These are phyloP conservation scores for Tulasnella sp. DNA, from an alignment of 768 basidiomycete species.

Conservation along the genomic window DNA sequence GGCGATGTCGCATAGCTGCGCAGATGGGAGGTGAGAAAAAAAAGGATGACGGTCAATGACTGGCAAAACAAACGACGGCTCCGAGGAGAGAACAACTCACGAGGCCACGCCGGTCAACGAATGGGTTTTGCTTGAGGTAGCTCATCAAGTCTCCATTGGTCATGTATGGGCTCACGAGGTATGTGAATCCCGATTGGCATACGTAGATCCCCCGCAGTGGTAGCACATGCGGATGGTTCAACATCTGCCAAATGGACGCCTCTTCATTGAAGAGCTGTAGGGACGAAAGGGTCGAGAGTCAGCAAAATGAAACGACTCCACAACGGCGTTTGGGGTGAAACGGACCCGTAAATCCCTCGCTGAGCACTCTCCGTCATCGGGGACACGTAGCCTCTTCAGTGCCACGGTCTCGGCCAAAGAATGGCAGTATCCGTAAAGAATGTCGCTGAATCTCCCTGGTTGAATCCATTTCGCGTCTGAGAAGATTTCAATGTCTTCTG, in stretches of 20 bases:
- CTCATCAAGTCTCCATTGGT: not conserved
- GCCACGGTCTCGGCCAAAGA: not conserved
- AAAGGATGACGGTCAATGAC: not conserved
- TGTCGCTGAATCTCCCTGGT: not conserved
- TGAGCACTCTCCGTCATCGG: not conserved
- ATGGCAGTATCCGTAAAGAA: slow-evolving; percentile 6
- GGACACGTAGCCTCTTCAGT: not conserved
- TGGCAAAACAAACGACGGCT: not conserved
- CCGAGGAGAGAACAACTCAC: not conserved
- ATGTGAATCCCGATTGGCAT: not conserved
- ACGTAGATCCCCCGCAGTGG: slow-evolving; percentile 4
- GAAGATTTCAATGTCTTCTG: not conserved
- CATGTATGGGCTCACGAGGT: slow-evolving; percentile 2
- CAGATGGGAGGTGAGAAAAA: not conserved
- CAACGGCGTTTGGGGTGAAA: not conserved
- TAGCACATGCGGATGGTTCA: not conserved
- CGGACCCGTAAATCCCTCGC: not conserved
- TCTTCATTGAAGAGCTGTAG: not conserved
- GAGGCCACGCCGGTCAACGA: not conserved
- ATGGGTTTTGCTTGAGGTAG: not conserved
- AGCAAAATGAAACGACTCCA: not conserved
- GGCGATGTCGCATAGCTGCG: not conserved
- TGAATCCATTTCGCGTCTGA: not conserved
- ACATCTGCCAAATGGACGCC: not conserved
- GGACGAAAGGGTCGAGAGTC: not conserved